Evolutionary conservation across 1,284 basidiomycete species (phyloP), one percentile per base, ranked within the genome.

Genomic region (Pholiota adiposa): DNA sequence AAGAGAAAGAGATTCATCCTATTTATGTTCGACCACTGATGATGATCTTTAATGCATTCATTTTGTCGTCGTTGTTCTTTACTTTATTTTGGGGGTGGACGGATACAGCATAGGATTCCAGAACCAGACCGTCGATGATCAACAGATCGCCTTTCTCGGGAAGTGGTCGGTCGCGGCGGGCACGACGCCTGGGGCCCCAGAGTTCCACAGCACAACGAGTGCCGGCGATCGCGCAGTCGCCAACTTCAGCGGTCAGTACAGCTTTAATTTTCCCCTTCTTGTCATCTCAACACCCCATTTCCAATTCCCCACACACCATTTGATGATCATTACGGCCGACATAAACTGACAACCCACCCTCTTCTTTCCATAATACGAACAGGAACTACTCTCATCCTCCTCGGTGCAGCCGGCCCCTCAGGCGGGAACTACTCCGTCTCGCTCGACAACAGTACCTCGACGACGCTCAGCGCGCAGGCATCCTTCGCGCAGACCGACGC

Each of bases 371-470:
- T 18, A 46, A 16, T 54, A 29, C 38, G 54, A 31, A 44, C 67
- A 86, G 88, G 89, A 36, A 83, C 82, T 33, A 81, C 86, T 8
- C 76, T 91, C 48, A 73, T 81, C 7, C 70, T 92, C 31, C 77
- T 74, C 46, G 89, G 90, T 7, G 76, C 80, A 50, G 84, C 80
- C 29, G 83, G 81, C 40, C 82, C 81, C 2, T 69, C 72, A 49
- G 79, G 81, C 3, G 87, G 85, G 55, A 75, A 75, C 40, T 92
- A 85, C 69, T 79, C 83, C 54, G 84, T 92, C 56, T 79, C 74
- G 19, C 72, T 92, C 9, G 87, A 92, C 66, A 72, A 79, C 59
- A 58, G 58, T 19, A 72, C 72, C 21, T 75, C 75, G 12, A 74
- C 79, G 38, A 72, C 66, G 1, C 69, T 84, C 43, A 83, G 80